These are phyloP conservation scores for Butyriboletus loyo DNA, from an alignment of 768 basidiomycete genomes.

Conservation along the genomic window DNA sequence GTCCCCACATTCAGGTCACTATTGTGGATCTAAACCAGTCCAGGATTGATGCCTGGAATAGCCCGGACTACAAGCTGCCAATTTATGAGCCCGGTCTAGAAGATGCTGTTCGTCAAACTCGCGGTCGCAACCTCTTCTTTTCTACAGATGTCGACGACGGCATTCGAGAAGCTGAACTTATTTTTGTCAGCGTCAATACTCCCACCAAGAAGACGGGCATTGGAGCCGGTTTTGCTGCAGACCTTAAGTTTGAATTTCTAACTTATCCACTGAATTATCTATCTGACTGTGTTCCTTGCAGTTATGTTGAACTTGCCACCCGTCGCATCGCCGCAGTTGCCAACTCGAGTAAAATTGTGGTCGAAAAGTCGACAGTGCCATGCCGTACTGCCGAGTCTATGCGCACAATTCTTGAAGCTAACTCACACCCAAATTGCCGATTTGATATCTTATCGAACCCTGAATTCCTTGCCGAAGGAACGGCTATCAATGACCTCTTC, in stretches of 20 bases:
- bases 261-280: conserved; percentile 2
- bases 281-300: conserved; percentile 33
- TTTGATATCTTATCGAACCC: conserved; percentile 99
- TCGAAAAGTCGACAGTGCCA: conserved; percentile 98
- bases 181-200: conserved; percentile 98
- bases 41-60: conserved; percentile 97
- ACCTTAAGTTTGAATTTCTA: conserved; percentile 77
- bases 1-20: conserved; percentile 90
- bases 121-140: conserved; percentile 97
- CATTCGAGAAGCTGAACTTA: conserved; percentile 93
- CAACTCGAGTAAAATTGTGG: conserved; percentile 91
- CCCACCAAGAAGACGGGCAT: conserved; percentile 98
- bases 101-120: conserved; percentile 81
- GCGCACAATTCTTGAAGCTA: conserved; percentile 98
- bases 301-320: conserved; percentile 96
- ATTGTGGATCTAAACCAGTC: conserved; percentile 97
- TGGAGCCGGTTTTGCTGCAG: conserved; percentile 96
- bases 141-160: conserved; percentile 91
- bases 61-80: conserved; percentile 75
- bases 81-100: conserved; percentile 98
- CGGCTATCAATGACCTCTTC: conserved; percentile 88
- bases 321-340: conserved; percentile 94
- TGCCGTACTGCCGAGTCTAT: conserved; percentile 99
- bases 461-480: conserved; percentile 98
- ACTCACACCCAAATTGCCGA: conserved; percentile 85